Conservation (phyloP, 139 green algal genomes). For the Haematococcus lacustris region DNA sequence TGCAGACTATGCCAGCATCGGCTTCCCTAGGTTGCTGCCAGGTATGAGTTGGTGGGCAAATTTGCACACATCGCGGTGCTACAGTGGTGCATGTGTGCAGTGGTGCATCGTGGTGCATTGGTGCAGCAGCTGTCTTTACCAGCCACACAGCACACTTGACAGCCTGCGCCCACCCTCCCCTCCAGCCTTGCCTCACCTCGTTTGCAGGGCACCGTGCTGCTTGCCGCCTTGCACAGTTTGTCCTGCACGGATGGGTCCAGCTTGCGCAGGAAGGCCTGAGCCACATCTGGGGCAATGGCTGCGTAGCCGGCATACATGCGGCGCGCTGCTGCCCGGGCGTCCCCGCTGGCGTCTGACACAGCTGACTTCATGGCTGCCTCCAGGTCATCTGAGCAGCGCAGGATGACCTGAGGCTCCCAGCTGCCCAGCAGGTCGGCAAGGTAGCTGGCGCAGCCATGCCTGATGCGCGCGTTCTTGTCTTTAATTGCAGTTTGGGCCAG, state of each 20-base stretch:
- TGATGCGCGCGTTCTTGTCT: conserved; percentile 35
- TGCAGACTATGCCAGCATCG: too few relatives aligned
- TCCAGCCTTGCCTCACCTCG: too few relatives aligned
- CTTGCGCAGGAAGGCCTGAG: conserved; percentile 1
- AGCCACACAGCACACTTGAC: too few relatives aligned
- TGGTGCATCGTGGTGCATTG: too few relatives aligned
- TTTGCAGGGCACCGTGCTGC: too few relatives aligned
- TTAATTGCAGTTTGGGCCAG: conserved; percentile 31
- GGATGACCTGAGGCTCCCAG: background rate
- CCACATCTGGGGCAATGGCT: background rate
- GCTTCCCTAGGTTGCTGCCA: too few relatives aligned
- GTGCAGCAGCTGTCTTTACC: too few relatives aligned
- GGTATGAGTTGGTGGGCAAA: too few relatives aligned
- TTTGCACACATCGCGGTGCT: too few relatives aligned
- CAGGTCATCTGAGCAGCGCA: conserved; percentile 10
- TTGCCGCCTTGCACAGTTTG: too few relatives aligned
- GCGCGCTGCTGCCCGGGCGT: background rate
- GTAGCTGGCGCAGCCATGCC: background rate
- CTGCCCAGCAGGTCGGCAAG: conserved; percentile 12
- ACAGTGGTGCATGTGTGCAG: too few relatives aligned
- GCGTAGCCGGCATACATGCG: background rate
- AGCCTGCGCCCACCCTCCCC: too few relatives aligned
- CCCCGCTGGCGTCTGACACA: background rate
- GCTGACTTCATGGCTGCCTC: conserved; percentile 7
- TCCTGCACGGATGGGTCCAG: background rate